Evolutionary conservation across 2,329 filamentous ascomycete species (phyloP), one percentile per base, ranked within the genome.

Genomic region (Amauroascus niger): DNA sequence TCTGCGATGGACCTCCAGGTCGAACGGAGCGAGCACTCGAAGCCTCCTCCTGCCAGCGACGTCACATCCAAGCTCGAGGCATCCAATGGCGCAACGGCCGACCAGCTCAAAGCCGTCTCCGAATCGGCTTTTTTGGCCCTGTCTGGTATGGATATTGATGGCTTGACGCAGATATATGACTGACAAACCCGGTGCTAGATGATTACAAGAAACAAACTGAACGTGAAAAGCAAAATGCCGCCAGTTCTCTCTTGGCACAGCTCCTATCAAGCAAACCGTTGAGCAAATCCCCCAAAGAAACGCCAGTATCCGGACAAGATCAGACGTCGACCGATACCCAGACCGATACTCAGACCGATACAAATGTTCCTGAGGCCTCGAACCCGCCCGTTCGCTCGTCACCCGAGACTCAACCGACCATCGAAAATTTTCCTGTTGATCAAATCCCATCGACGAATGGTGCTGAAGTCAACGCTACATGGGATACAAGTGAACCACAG

Each of bases 241-340:
- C 70, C 53, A 70, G 67, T 24, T 67, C 70, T 41, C 64, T 72
- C 14, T 63, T 72, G 43, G 70, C 70, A 33, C 69, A 72, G 60
- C 62, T 72, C 7, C 64, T 72, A 51, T 67, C 69, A 40, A 68
- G 66, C 55, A 66, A 67, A 55, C 56, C 61, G n/a, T 18, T 39
- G 47, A 20, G 16, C 5, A 46, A 44, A 53, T 62, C 33, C 13
- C 28, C 53, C 16, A 37, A 24, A 48, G 35, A 35, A 26, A 44
- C 46, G 16, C 40, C 22, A 28, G 16, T 33, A 28, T 14, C 35
- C 22, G 24, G 20, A 22, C 33, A 43, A 1, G 24, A 44, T 20
- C 22, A 50, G n/a, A 22, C 18, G 6, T 7, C 26, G 14, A n/a
- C 6, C n/a, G 32, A 44, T 28, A 47, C 33, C 11, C 28, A 41